phyloP scores from a whole-genome alignment of 2,329 filamentous ascomycete species.

The Berkeleyomyces rouxiae region DNA sequence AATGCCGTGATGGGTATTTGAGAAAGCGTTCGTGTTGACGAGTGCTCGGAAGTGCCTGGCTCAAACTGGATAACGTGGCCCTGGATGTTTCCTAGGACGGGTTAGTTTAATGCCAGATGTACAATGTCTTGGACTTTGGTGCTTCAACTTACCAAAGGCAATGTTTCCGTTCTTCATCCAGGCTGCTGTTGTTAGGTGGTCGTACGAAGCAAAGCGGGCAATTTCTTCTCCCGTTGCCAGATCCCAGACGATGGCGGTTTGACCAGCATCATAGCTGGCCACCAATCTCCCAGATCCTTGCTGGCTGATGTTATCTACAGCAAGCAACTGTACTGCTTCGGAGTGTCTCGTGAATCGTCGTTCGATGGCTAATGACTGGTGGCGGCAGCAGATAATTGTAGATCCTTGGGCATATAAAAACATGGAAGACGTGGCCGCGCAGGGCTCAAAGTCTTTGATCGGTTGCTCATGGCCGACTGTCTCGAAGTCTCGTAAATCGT shows the following conservation, averaged over 20 bases:
- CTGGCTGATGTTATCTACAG: conserved; percentile 84
- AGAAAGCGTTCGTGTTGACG: conserved; percentile 73
- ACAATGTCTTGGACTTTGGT: background rate
- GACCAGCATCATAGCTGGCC: conserved; percentile 80
- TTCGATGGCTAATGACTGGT: conserved; percentile 83
- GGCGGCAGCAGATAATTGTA: conserved; percentile 71
- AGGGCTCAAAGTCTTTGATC: conserved; percentile 58
- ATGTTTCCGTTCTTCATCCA: conserved; percentile 98
- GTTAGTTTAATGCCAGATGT: conserved; percentile 14
- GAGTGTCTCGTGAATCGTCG: conserved; percentile 68
- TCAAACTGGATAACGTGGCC: conserved; percentile 92
- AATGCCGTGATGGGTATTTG: conserved; percentile 91
- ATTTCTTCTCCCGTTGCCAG: conserved; percentile 81
- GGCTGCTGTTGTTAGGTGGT: conserved; percentile 64
- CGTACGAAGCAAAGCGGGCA: conserved; percentile 82
- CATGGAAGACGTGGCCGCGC: conserved; percentile 77
- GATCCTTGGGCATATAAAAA: conserved; percentile 77
- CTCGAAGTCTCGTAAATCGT: conserved; percentile 12
- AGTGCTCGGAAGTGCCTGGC: conserved; percentile 79
- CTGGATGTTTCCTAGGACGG: conserved; percentile 62
- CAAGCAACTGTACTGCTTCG: conserved; percentile 68
- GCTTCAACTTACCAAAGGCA: conserved; percentile 59
- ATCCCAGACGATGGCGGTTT: conserved; percentile 94
- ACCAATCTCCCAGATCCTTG: conserved; percentile 68
- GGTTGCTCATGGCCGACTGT: background rate